Conservation (phyloP, 179 eudicot genomes). For the Spergularia azorica region DNA sequence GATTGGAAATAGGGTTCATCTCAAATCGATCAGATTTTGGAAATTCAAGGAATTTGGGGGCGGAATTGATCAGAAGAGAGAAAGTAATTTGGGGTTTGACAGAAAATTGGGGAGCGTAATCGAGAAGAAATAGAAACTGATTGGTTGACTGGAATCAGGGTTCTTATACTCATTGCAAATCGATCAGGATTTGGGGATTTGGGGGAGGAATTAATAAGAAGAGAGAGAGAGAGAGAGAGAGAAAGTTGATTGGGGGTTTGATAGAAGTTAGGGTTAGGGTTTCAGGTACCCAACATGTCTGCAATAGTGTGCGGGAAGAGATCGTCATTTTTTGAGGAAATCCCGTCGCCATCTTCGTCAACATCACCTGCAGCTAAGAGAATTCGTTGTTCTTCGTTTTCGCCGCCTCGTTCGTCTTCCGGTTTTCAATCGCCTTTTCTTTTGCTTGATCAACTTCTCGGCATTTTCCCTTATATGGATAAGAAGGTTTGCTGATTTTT, state of each 20-base stretch:
- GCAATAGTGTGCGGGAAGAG: constrained; percentile 62
- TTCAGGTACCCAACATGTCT: constrained; percentile 46
- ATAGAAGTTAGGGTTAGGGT: constrained; percentile 12
- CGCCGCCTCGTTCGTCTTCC: constrained; percentile 35
- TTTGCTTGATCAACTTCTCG: constrained; percentile 38
- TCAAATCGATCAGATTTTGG: not conserved
- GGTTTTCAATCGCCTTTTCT: constrained; percentile 22
- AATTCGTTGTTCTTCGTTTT: constrained; percentile 41
- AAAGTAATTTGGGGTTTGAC: not conserved
- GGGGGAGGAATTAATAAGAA: not conserved
- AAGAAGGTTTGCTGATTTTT: constrained; percentile 34
- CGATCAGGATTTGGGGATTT: not conserved
- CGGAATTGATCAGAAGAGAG: not conserved
- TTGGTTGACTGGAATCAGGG: too few relatives aligned
- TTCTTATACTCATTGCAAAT: too few relatives aligned
- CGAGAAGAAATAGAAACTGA: too few relatives aligned
- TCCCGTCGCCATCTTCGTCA: constrained; percentile 33
- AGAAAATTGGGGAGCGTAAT: not conserved
- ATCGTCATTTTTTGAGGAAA: constrained; percentile 44
- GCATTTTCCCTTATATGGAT: constrained; percentile 49
- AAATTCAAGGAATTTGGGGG: not conserved
- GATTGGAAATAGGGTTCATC: too few relatives aligned
- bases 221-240: too few relatives aligned
- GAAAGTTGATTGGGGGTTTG: not conserved
- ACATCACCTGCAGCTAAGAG: constrained; percentile 38